A percentile compares a stretch with the other conserved stretches of the same genome.
Evolutionary conservation across 2,329 filamentous ascomycete species (phyloP).

Genomic region (Trichoderma sp.): DNA sequence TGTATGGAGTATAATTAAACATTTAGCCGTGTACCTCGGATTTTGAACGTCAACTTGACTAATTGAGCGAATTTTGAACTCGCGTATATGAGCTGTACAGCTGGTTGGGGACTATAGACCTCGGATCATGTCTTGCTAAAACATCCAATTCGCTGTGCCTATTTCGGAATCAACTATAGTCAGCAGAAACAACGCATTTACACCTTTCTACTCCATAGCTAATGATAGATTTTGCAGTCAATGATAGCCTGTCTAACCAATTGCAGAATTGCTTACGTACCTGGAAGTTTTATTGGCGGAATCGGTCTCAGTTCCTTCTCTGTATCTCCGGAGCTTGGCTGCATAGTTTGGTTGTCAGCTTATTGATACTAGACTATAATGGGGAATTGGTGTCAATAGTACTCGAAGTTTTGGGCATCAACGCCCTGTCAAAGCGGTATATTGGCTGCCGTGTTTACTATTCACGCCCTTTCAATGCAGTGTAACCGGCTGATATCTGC

Average conservation of each 20-base stretch:
- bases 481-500: too few relatives aligned
- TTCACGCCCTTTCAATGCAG: not conserved
- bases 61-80: not conserved
- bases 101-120: not conserved
- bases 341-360: not conserved
- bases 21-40: not conserved
- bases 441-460: not conserved
- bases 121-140: not conserved
- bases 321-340: not conserved
- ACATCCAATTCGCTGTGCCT: not conserved
- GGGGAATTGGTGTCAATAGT: not conserved
- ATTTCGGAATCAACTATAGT: not conserved
- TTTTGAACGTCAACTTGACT: not conserved
- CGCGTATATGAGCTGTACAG: not conserved
- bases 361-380: not conserved
- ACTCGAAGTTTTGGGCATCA: not conserved
- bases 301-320: not conserved
- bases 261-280: not conserved
- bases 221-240: not conserved
- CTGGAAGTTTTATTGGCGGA: not conserved
- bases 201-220: not conserved
- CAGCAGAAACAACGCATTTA: not conserved
- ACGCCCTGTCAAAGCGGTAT: not conserved
- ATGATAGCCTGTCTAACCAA: not conserved
- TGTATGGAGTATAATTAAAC: not conserved